These are phyloP conservation scores for Durotheca rogersii DNA, from an alignment of 495 filamentous ascomycete genomes.

Conservation along the genomic window DNA sequence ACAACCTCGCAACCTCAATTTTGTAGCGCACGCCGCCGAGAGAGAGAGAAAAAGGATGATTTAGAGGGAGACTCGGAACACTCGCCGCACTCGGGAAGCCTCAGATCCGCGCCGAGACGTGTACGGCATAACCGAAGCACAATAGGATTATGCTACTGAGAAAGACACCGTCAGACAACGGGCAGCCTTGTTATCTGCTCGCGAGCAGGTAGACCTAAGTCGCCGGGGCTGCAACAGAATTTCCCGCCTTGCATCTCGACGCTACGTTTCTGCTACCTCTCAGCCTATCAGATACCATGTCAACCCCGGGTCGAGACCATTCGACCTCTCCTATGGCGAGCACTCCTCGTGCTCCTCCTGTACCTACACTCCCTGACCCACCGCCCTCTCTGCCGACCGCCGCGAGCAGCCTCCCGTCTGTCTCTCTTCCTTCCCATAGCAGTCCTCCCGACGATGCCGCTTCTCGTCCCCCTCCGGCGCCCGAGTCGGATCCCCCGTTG, in stretches of 20 bases:
- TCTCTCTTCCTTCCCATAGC: conserved; percentile 2
- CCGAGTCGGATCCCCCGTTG: conserved; percentile 29
- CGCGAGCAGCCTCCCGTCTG: neutral
- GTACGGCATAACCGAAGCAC: neutral
- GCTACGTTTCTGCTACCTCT: neutral
- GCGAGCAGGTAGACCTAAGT: conserved; percentile 3
- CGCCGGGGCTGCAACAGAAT: conserved; percentile 7
- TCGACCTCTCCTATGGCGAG: conserved; percentile 35
- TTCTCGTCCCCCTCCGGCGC: conserved; percentile 20
- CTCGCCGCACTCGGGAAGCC: neutral
- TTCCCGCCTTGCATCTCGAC: conserved; percentile 1
- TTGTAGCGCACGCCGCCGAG: no score
- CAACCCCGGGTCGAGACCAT: conserved; percentile 34
- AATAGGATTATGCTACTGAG: conserved; percentile 14
- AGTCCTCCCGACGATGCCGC: conserved; percentile 20
- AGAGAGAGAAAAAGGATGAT: no score
- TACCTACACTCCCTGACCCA: conserved; percentile 16
- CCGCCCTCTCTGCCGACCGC: conserved; percentile 7
- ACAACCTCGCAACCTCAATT: no score
- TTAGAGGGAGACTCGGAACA: neutral
- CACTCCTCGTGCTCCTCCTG: conserved; percentile 22
- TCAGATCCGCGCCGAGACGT: neutral
- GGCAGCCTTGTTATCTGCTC: conserved; percentile 12
- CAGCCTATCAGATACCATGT: conserved; percentile 21
- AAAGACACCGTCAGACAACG: conserved; percentile 6